Percentiles rank a stretch among this genome's conserved stretches.
Evolutionary conservation across 106 monocot species (phyloP).

Genomic region (Dendrobium chrysotoxum): DNA sequence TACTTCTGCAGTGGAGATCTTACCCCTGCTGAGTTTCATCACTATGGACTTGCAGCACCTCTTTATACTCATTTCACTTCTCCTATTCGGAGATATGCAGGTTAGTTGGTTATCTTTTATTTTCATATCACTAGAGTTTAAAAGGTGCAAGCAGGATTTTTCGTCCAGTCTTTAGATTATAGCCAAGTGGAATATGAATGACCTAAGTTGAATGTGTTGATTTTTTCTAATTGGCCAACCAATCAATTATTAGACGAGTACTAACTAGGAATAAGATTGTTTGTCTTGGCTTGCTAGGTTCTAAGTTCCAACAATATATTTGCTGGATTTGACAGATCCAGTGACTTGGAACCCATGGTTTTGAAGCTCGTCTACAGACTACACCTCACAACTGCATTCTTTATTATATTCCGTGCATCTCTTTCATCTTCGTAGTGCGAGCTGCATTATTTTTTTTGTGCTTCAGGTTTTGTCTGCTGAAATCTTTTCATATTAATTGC

Average conservation of each 20-base stretch:
- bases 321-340: background rate
- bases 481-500: background rate
- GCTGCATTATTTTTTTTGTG: background rate
- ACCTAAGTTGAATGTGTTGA: background rate
- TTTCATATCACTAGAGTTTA: background rate
- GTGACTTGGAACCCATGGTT: no score
- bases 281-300: background rate
- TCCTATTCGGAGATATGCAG: slow-evolving; percentile 98
- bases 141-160: background rate
- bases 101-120: slow-evolving; percentile 19
- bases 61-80: slow-evolving; percentile 98
- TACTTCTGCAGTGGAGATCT: slow-evolving; percentile 98
- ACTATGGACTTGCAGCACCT: slow-evolving; percentile 93
- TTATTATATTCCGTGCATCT: no score
- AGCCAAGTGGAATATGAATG: background rate
- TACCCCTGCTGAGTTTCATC: slow-evolving; percentile 59
- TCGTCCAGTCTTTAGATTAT: background rate
- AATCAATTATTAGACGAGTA: background rate
- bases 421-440: no score
- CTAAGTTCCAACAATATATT: background rate
- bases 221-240: background rate
- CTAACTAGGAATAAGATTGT: background rate
- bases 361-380: no score
- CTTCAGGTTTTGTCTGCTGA: background rate
- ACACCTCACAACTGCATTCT: background rate